phyloP scores from a whole-genome alignment of 768 basidiomycete species.

The Lactifluus piperatus region DNA sequence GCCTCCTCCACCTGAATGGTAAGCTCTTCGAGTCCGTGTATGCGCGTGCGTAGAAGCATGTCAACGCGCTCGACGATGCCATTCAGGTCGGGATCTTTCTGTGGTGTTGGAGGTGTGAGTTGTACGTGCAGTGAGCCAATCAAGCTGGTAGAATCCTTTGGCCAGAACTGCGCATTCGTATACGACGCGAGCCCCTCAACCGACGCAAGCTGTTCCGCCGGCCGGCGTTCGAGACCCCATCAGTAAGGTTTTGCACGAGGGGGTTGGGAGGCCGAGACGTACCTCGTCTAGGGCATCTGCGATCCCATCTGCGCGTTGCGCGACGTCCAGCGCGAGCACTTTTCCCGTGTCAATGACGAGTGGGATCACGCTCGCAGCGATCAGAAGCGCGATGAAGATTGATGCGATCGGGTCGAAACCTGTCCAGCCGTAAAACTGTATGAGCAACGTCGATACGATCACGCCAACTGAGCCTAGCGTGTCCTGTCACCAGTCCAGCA shows the following conservation, averaged over 20 bases:
- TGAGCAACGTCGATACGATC: conserved; percentile 92
- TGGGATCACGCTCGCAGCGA: conserved; percentile 92
- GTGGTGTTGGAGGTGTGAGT: conserved; percentile 33
- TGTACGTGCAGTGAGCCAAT: conserved; percentile 92
- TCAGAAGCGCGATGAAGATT: conserved; percentile 89
- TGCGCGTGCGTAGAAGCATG: conserved; percentile 54
- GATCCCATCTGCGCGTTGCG: conserved; percentile 47
- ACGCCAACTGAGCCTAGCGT: conserved; percentile 97
- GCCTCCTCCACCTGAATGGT: conserved; percentile 73
- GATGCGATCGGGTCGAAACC: conserved; percentile 98
- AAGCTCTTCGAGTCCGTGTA: conserved; percentile 79
- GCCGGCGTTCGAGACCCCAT: not conserved
- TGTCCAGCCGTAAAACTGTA: conserved; percentile 96
- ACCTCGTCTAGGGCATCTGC: conserved; percentile 58
- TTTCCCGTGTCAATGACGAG: conserved; percentile 90
- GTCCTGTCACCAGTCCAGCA: conserved; percentile 41
- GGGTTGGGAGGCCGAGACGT: conserved; percentile 18
- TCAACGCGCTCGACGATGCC: conserved; percentile 73
- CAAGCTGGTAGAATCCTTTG: conserved; percentile 77
- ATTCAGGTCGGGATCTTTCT: conserved; percentile 52
- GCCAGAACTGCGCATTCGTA: conserved; percentile 86
- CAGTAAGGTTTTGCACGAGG: not conserved
- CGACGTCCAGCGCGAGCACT: conserved; percentile 80
- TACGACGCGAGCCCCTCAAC: conserved; percentile 80
- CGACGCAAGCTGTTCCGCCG: conserved; percentile 44